A percentile compares a stretch with the other conserved stretches of the same genome.
Evolutionary conservation across 805 yeast genomes (phyloP).

Genomic region (Lipomyces mesembrius): DNA sequence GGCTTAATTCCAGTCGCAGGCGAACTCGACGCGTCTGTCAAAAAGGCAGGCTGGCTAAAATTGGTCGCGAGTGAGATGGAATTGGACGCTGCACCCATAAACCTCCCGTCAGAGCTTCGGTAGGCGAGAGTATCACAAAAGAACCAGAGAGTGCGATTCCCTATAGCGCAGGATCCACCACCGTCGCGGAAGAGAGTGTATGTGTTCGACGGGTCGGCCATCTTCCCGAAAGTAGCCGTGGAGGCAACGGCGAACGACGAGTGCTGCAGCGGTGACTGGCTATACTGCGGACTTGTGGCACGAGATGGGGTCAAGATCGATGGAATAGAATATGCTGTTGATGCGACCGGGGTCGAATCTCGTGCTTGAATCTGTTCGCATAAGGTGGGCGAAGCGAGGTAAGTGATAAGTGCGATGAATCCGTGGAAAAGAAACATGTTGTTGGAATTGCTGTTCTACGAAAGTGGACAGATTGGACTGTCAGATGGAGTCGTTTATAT

Average conservation of each 20-base stretch:
- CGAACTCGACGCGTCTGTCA: slow-evolving; percentile 7
- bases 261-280: not conserved
- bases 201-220: slow-evolving; percentile 15
- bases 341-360: slow-evolving; percentile 5
- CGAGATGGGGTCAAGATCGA: not conserved
- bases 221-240: slow-evolving; percentile 13
- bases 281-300: not conserved
- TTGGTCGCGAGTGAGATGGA: slow-evolving; percentile 15
- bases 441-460: not conserved
- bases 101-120: not conserved
- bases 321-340: slow-evolving; percentile 7
- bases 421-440: not conserved
- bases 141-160: slow-evolving; percentile 25
- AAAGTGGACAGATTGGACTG: too few species aligned
- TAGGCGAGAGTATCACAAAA: slow-evolving; percentile 16
- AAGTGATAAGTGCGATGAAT: not conserved
- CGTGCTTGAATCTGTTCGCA: not conserved
- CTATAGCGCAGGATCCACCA: slow-evolving; percentile 24
- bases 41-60: slow-evolving; percentile 7
- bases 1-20: slow-evolving; percentile 3
- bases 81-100: slow-evolving; percentile 10
- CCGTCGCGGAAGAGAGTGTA: slow-evolving; percentile 24
- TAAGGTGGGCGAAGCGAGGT: not conserved
- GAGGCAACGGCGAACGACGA: not conserved
- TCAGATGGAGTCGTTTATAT: not conserved